Base-by-base conservation (phyloP, 2,329 filamentous ascomycete genomes). In the Ophiognomonia clavigignenti-juglandacearum region DNA sequence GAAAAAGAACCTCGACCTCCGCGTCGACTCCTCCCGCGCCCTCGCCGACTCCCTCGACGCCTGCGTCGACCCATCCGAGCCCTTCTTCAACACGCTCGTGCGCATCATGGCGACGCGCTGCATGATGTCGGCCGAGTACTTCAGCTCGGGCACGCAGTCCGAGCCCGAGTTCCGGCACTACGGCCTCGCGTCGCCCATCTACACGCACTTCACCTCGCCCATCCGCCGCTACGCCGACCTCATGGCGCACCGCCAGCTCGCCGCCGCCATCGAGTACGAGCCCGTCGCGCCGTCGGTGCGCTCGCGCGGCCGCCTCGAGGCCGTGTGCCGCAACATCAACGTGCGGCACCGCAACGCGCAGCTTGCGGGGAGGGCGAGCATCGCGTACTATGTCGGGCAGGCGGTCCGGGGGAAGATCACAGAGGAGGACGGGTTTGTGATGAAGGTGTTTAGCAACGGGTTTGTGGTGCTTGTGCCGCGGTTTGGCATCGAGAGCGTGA, bases 41-140 rank as follows among this genome's bases (percentile, higher is more conserved):
- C 79, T 98, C 13, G 93, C 95, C 43, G 89, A 95, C 65, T 95
- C 89, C 16, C 79, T 98, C 1, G 93, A 98, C 66, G 72, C 69
- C 27, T 98, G 93, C 64, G 75, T 85, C 39, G 91, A 96, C 61
- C 69, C 82, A 0, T 64, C 73, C 9, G 88, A 97, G 59, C 89
- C 92, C 23, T 98, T 96, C 73, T 97, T 98, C 79, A 98, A 98
- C 76, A 98, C 92, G 2, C 82, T 98, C 20, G 85, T 98, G 57
- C 88, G 93, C 63, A 96, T 98, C 69, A 87, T 98, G 73, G 93
- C 93, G 9, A 98, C 93, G 8, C 85, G 93, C 19, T 98, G 93
- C 78, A 98, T 98, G 93, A 96, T 96, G 76, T 93, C 89, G 45
- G 93, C 93, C 53, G 93, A 98, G 69, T 98, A 98, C 70, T 98